phyloP scores from a whole-genome alignment of 208 protist species.

The Dictyostelium gargantuum region DNA sequence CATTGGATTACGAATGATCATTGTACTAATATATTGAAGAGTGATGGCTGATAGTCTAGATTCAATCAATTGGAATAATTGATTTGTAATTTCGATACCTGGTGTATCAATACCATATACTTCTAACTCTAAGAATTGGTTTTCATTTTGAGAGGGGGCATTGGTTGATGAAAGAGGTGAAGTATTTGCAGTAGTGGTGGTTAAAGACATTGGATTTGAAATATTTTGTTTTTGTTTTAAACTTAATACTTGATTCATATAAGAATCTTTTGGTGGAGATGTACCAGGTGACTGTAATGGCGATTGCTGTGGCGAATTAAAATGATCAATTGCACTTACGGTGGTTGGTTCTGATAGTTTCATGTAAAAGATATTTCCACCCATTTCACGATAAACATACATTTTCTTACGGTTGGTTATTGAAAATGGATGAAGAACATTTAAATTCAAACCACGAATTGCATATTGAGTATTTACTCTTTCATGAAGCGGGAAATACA shows the following conservation, averaged over 20 bases:
- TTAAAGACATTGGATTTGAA: background rate
- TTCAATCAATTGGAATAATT: conserved; percentile 67
- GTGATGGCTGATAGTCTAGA: conserved; percentile 51
- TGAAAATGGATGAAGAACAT: conserved; percentile 56
- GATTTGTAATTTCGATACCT: conserved; percentile 63
- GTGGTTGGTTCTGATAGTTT: conserved; percentile 4
- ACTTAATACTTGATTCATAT: background rate
- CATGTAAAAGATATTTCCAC: conserved; percentile 70
- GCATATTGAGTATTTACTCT: background rate
- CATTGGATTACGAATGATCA: conserved; percentile 66
- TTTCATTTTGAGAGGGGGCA: background rate
- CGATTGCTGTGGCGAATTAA: conserved; percentile 12
- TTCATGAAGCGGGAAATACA: conserved; percentile 25
- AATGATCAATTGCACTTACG: background rate
- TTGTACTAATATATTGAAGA: conserved; percentile 8
- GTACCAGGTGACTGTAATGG: conserved; percentile 34
- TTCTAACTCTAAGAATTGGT: conserved; percentile 32
- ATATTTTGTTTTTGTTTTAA: background rate
- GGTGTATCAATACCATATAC: conserved; percentile 70
- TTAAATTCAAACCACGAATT: conserved; percentile 39
- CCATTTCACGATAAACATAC: conserved; percentile 67
- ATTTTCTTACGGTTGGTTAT: conserved; percentile 65
- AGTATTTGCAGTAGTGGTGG: background rate
- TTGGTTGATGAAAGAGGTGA: no score
- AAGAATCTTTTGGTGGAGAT: conserved; percentile 37